Evolutionary conservation across 2,329 filamentous ascomycete genomes (phyloP), one percentile per base, ranked within the genome.

Genomic region (Aureobasidium subglaciale): DNA sequence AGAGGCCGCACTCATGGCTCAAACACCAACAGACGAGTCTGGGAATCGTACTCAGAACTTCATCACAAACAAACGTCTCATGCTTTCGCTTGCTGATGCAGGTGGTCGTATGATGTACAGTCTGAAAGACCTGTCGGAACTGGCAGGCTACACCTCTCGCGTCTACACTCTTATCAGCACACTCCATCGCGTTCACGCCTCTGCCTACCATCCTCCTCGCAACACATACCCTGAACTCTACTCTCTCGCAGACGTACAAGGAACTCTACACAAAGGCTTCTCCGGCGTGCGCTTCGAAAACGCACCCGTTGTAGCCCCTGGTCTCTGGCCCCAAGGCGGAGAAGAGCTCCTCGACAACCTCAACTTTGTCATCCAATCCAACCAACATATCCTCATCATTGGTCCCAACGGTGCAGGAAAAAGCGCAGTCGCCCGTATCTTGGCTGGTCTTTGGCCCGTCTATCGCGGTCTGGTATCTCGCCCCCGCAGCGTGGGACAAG

Each of bases 21-120:
- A 53, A 11, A 40, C 22, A 13, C 41, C 25, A 7, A 48, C 38
- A 16, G 38, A 64, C 46, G 57, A 56, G 40, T 64, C 62, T 34
- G 67, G 88, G 43, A 84, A 86, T 56, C 88, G 95, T 37, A 99
- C 97, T 89, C 93, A 95, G 74, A 90, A 95, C 30, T 99, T 99
- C 72, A 96, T 99, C 72, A 99, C 93, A 11, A 99, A 99, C 75
- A 97, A 99, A 72, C 85, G 93, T 4, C 84, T 99, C 35, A 97
- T 99, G 93, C 81, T 99, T 29, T 97, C 92, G 15, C 81, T 99
- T 34, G 93, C 93, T 9, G 93, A 99, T 71, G 93, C 93, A 1
- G 93, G 93, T 58, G 92, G 92, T 24, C 83, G 93, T 43, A 96
- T 99, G 90, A 99, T 99, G 93, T 99, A 99, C 76, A 93, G 88